Conservation (phyloP, 1,284 basidiomycete species). For the Rhodotorula sp. region DNA sequence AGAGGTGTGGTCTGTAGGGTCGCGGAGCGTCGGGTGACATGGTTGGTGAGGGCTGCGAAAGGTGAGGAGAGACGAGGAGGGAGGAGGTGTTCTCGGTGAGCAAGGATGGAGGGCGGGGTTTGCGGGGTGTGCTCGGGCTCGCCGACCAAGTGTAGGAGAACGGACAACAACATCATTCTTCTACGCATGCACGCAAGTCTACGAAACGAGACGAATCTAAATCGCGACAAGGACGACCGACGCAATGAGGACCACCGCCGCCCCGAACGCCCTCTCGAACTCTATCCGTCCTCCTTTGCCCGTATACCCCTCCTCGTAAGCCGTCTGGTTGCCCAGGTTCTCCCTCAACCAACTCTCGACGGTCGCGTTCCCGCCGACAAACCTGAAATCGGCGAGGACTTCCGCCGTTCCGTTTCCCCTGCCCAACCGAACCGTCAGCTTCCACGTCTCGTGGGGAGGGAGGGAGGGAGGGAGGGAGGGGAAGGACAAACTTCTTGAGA, state of each 20-base stretch:
- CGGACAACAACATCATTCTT: too few species aligned
- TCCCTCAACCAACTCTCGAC: slow-evolving; percentile 34
- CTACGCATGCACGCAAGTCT: too few species aligned
- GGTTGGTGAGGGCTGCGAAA: not conserved
- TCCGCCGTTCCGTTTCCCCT: slow-evolving; percentile 3
- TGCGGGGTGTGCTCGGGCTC: not conserved
- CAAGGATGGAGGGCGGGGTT: not conserved
- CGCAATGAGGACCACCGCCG: not conserved
- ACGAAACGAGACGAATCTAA: too few species aligned
- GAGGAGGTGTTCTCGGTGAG: not conserved
- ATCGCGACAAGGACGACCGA: not conserved
- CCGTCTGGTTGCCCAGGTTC: slow-evolving; percentile 29
- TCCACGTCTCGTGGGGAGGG: not conserved
- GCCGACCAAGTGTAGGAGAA: too few species aligned
- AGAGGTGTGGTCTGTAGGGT: not conserved
- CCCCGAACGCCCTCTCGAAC: not conserved
- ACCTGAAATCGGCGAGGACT: slow-evolving; percentile 35
- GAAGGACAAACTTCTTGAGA: slow-evolving; percentile 1
- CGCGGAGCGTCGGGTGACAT: not conserved
- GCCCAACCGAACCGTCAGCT: not conserved
- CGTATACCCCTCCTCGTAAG: slow-evolving; percentile 20
- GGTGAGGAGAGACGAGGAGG: not conserved
- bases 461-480: not conserved
- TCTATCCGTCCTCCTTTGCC: not conserved
- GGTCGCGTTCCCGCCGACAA: slow-evolving; percentile 28